Evolutionary conservation across 1,139 yeast genomes (phyloP).

Genomic region (Sporopachydermia cereana): DNA sequence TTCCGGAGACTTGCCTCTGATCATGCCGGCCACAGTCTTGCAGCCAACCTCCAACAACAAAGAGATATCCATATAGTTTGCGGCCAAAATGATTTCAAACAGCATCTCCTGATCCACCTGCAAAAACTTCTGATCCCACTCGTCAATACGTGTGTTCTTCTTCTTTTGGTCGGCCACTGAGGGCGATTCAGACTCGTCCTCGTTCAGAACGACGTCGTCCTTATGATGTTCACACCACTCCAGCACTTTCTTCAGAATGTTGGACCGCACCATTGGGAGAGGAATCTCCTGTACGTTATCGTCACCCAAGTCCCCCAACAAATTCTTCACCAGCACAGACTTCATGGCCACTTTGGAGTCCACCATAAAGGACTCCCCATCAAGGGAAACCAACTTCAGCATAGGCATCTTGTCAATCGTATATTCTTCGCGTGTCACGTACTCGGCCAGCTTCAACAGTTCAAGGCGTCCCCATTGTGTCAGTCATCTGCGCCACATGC

Average conservation of each 20-base stretch:
- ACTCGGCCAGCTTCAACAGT: too few relatives aligned
- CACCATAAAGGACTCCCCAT: conserved; percentile 60
- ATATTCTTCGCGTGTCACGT: too few relatives aligned
- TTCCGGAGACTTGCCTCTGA: conserved; percentile 90
- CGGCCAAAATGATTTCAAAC: conserved; percentile 91
- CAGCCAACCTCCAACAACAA: conserved; percentile 93
- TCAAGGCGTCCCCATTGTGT: too few relatives aligned
- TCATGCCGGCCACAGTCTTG: conserved; percentile 97
- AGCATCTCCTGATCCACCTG: conserved; percentile 98
- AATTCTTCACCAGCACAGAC: conserved; percentile 77
- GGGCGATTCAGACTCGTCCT: conserved; percentile 71
- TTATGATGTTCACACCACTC: conserved; percentile 98
- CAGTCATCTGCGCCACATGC: too few relatives aligned
- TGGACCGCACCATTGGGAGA: conserved; percentile 71
- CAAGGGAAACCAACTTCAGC: conserved; percentile 55
- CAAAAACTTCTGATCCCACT: conserved; percentile 94
- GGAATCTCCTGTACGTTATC: conserved; percentile 72
- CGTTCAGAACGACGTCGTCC: conserved; percentile 68
- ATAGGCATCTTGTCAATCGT: conserved; percentile 27
- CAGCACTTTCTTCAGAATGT: conserved; percentile 80
- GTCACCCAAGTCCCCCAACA: conserved; percentile 71
- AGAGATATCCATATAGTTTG: conserved; percentile 87
- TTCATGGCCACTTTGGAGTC: conserved; percentile 85
- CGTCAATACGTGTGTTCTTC: conserved; percentile 43
- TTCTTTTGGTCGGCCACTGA: conserved; percentile 43